Conservation (phyloP, 257 asterid genomes). For the Salvia hispanica region DNA sequence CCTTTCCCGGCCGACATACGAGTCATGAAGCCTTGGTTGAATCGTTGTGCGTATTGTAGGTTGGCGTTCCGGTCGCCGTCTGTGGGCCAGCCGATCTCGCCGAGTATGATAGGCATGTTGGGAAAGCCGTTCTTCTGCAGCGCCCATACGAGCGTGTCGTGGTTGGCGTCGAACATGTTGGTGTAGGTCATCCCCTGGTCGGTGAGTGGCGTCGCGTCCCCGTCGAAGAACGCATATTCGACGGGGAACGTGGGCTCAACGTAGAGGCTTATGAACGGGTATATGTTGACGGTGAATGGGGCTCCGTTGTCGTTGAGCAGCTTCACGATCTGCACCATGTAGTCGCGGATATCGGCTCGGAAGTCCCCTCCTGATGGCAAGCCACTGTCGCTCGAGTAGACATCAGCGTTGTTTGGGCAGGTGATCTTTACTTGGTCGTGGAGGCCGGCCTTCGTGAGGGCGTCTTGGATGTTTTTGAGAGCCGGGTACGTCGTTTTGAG, state of each 20-base stretch:
- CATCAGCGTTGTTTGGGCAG: conserved; percentile 61
- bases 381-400: conserved; percentile 37
- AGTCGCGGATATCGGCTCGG: conserved; percentile 51
- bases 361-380: conserved; percentile 64
- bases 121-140: conserved; percentile 65
- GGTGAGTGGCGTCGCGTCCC: conserved; percentile 52
- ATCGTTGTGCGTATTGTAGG: conserved; percentile 48
- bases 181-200: conserved; percentile 64
- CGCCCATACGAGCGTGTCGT: conserved; percentile 81
- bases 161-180: conserved; percentile 87
- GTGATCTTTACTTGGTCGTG: conserved; percentile 58
- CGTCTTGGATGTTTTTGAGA: conserved; percentile 48
- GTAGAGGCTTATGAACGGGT: conserved; percentile 71
- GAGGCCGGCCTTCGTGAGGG: conserved; percentile 49
- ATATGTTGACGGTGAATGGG: conserved; percentile 62
- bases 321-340: conserved; percentile 46
- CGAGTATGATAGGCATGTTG: conserved; percentile 63
- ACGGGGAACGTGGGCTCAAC: conserved; percentile 52
- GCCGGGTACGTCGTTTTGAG: conserved; percentile 59
- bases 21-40: conserved; percentile 79
- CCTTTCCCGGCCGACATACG: conserved; percentile 64
- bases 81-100: conserved; percentile 91
- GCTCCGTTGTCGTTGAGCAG: conserved; percentile 49
- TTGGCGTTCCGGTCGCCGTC: conserved; percentile 76
- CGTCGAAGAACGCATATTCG: conserved; percentile 72